Percentiles rank a stretch among this genome's conserved stretches.
These are phyloP conservation scores for Persicaria tinctoria DNA, from an alignment of 148 eudicot genomes.

Conservation along the genomic window DNA sequence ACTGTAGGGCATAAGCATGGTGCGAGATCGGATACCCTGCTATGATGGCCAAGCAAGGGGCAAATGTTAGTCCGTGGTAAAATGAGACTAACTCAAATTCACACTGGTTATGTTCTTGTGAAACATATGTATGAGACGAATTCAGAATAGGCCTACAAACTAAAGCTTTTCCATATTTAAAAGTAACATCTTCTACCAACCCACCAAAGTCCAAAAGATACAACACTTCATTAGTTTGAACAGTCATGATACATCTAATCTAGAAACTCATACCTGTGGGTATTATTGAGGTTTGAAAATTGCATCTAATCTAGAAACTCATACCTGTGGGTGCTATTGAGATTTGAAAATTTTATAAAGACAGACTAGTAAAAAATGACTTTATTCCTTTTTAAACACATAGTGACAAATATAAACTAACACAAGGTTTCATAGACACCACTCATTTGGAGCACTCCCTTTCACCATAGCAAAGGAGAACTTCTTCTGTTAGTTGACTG, in stretches of 20 bases:
- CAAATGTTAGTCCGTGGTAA: neutral
- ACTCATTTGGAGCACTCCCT: neutral
- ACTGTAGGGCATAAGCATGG: neutral
- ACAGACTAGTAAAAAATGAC: neutral
- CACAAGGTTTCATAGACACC: neutral
- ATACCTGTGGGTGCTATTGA: neutral
- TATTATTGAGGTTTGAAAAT: no score
- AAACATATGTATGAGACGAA: neutral
- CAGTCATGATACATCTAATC: no score
- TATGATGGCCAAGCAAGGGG: neutral
- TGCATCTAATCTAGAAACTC: no score
- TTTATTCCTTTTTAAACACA: neutral
- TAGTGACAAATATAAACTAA: neutral
- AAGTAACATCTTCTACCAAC: no score
- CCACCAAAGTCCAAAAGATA: no score
- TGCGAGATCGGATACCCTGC: constrained; percentile 2
- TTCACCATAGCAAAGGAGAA: neutral
- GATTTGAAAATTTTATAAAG: neutral
- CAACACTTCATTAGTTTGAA: no score
- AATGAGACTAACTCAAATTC: neutral
- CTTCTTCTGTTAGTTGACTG: neutral
- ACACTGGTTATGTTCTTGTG: neutral
- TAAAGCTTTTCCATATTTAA: no score
- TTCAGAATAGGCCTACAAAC: neutral
- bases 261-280: no score